Evolutionary conservation across 1,139 yeast species (phyloP).

Genomic region (Saccharomyces uvarum): DNA sequence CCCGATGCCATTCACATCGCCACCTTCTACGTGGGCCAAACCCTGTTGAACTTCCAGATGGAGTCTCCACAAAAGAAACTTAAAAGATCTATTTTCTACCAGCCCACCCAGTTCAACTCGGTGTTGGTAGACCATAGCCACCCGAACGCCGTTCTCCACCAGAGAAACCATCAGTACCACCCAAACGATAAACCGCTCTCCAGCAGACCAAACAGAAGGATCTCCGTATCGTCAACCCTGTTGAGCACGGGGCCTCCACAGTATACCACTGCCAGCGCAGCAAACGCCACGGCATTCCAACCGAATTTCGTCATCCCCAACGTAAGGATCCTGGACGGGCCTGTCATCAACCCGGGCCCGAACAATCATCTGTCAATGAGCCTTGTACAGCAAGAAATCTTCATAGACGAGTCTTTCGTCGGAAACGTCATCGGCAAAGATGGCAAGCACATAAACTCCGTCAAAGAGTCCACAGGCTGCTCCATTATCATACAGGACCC

Average conservation of each 20-base stretch:
- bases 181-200: constrained; percentile 19
- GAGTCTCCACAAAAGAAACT: constrained; percentile 35
- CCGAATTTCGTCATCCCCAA: constrained; percentile 26
- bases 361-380: constrained; percentile 17
- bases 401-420: constrained; percentile 68
- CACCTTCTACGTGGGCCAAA: constrained; percentile 62
- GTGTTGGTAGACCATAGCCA: constrained; percentile 11
- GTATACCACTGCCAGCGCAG: constrained; percentile 24
- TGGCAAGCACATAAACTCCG: constrained; percentile 74
- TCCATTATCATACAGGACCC: constrained; percentile 62
- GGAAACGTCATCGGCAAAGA: constrained; percentile 86
- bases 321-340: constrained; percentile 24
- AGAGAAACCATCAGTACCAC: constrained; percentile 24
- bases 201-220: constrained; percentile 13
- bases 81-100: constrained; percentile 51
- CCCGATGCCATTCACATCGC: constrained; percentile 88
- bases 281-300: constrained; percentile 23
- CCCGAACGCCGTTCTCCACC: constrained; percentile 15
- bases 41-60: constrained; percentile 53
- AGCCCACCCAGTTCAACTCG: constrained; percentile 43
- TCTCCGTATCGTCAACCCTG: constrained; percentile 8
- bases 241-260: constrained; percentile 8
- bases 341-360: constrained; percentile 12
- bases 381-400: constrained; percentile 48
- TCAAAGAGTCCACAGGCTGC: constrained; percentile 69